Evolutionary conservation across 2,329 filamentous ascomycete genomes (phyloP).

Genomic region (Trichoderma sp.): DNA sequence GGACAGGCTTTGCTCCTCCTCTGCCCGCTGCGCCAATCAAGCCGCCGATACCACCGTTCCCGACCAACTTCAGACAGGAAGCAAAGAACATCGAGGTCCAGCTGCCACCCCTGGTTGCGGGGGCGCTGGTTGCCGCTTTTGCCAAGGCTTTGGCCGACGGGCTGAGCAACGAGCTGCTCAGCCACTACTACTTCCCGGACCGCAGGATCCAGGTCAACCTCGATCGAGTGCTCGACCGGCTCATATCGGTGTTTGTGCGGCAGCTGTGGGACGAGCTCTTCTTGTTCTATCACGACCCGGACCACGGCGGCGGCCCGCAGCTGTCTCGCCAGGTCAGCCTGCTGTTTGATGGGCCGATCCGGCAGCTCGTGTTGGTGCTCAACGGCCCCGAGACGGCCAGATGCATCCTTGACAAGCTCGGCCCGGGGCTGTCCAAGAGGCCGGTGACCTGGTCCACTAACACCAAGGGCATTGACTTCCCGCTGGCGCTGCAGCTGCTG

Average conservation of each 20-base stretch:
- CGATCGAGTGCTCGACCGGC: constrained; percentile 43
- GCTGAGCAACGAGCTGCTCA: constrained; percentile 44
- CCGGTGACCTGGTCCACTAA: constrained; percentile 40
- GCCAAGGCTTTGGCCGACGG: constrained; percentile 42
- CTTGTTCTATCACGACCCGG: constrained; percentile 39
- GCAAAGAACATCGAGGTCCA: constrained; percentile 41
- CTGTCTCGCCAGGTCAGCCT: constrained; percentile 40
- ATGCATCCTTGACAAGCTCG: constrained; percentile 43
- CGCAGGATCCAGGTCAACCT: constrained; percentile 42
- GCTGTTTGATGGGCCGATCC: constrained; percentile 45
- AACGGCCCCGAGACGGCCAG: constrained; percentile 43
- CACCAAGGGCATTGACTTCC: constrained; percentile 42
- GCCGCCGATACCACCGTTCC: constrained; percentile 42
- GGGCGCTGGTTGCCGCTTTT: constrained; percentile 43
- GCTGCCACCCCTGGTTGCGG: constrained; percentile 44
- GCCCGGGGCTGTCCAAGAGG: constrained; percentile 42
- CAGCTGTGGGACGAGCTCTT: constrained; percentile 45
- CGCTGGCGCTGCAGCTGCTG: constrained; percentile 42
- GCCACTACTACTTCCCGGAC: constrained; percentile 44
- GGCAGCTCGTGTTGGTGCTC: constrained; percentile 44
- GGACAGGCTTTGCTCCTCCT: constrained; percentile 27
- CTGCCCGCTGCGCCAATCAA: constrained; percentile 32
- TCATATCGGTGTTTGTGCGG: constrained; percentile 41
- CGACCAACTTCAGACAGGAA: constrained; percentile 38
- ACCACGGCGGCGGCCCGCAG: constrained; percentile 34